These are phyloP conservation scores for Aspergillus steynii DNA, from an alignment of 495 filamentous ascomycete species.

Conservation along the genomic window DNA sequence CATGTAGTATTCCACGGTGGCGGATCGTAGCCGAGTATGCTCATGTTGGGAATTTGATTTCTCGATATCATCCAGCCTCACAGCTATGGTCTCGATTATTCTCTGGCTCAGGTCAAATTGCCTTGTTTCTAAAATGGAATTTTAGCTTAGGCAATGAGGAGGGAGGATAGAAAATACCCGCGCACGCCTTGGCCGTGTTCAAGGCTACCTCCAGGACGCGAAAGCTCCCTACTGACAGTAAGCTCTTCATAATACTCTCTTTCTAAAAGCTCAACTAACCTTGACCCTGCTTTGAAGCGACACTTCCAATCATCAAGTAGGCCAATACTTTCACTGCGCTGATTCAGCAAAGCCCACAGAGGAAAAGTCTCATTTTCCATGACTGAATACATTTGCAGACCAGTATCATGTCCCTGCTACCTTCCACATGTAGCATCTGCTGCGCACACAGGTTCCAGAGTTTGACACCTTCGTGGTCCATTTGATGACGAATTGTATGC, in stretches of 20 bases:
- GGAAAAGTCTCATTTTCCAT: background rate
- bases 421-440: background rate
- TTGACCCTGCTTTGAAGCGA: conserved; percentile 40
- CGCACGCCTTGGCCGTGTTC: conserved; percentile 63
- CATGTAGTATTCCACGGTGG: conserved; percentile 61
- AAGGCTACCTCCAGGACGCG: conserved; percentile 66
- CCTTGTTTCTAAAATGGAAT: conserved; percentile 37
- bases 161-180: conserved; percentile 50
- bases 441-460: conserved; percentile 36
- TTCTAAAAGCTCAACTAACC: conserved; percentile 27
- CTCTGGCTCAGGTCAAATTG: conserved; percentile 57
- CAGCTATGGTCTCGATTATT: conserved; percentile 63
- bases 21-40: conserved; percentile 8
- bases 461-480: conserved; percentile 37
- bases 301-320: conserved; percentile 67
- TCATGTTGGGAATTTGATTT: conserved; percentile 28
- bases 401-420: background rate
- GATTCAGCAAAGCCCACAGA: background rate
- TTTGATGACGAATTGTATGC: conserved; percentile 17
- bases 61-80: conserved; percentile 59
- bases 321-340: conserved; percentile 61
- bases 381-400: conserved; percentile 19
- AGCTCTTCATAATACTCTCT: background rate
- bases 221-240: conserved; percentile 38
- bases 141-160: conserved; percentile 18